Evolutionary conservation across 139 green algal species (phyloP).

Genomic region (Chlamydomonas applanata): DNA sequence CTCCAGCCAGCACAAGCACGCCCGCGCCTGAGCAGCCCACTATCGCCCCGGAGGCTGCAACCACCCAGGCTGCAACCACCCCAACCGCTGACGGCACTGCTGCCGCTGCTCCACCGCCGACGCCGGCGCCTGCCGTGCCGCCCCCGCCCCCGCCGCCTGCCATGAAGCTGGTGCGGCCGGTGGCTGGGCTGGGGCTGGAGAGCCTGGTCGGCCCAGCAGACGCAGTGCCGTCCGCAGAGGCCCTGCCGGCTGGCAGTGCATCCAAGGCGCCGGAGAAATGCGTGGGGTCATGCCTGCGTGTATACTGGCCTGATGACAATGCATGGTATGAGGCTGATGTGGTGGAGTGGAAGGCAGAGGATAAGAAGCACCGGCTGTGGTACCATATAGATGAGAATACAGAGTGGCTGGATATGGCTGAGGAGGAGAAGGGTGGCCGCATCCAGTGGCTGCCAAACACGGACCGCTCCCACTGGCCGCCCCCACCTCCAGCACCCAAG

Average conservation of each 20-base stretch:
- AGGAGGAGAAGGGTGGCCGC: constrained; percentile 42
- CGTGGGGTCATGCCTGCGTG: constrained; percentile 16
- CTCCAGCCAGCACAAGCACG: no score
- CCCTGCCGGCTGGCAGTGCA: not conserved
- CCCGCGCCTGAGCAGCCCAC: constrained; percentile 4
- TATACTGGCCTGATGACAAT: constrained; percentile 69
- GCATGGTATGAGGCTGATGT: constrained; percentile 75
- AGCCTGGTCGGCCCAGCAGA: not conserved
- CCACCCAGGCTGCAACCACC: constrained; percentile 7
- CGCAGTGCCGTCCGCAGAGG: not conserved
- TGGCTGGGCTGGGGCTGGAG: not conserved
- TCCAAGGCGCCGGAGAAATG: not conserved
- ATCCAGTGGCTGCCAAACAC: constrained; percentile 57
- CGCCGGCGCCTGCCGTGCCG: not conserved
- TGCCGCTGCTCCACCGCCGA: not conserved
- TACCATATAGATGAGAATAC: constrained; percentile 62
- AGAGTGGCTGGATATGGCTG: constrained; percentile 23
- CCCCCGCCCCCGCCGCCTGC: not conserved
- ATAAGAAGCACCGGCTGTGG: constrained; percentile 48
- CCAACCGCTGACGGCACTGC: not conserved
- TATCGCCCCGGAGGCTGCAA: constrained; percentile 10
- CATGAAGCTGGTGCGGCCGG: not conserved
- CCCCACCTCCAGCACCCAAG: constrained; percentile 1
- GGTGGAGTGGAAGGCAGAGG: constrained; percentile 33
- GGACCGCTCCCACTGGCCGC: constrained; percentile 38